Base-by-base conservation (phyloP, 768 basidiomycete species). In the Kwoniella pini region DNA sequence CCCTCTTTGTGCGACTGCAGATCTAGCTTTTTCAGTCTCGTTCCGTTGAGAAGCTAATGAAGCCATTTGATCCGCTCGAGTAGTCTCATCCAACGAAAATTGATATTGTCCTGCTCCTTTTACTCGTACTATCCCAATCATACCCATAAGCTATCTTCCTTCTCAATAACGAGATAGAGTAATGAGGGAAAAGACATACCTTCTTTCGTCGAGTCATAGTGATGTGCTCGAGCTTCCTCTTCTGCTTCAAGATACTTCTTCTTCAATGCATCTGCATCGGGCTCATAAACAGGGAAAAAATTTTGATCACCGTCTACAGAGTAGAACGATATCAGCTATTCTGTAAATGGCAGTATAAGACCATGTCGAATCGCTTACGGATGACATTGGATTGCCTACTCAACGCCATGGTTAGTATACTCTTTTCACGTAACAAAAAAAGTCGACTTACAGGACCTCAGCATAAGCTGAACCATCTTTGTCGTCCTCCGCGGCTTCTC, bases 81-180 rank as follows among this genome's bases (percentile, higher is more conserved):
- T 85, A 65, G 89, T 88, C 70, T 92, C 90, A 68, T 96, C 91
- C 2, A 76, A 83, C 12, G 91, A 90, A 78, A 98, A 94, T 74
- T 90, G 88, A 77, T 95, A 96, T 79, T 89, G 91, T 0, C 85
- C 93, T 0, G 95, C 94, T 43, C 90, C 96, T 76, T 87, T 88
- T 12, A 88, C 85, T 15, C 96, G 89, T 19, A 89, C 86, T 74
- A 30, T 1, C 21, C 27, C 7, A 6, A 4, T 33, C 10, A 2
- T 28, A 30, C 26, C 7, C 21, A 21, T 28, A 7, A 22, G 33
- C 3, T 2, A 24, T 38, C 30, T 38, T 9, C 11, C 15, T 9
- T 24, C 22, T 13, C 27, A 21, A 38, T 10, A 22, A n/a, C 6
- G 38, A 9, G 13, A 28, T 2, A 30, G 10, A 7, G 28, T 2